A percentile compares a stretch with the other conserved stretches of the same genome.
phyloP scores from a whole-genome alignment of 495 filamentous ascomycete species.

The Neurospora tetraspora region DNA sequence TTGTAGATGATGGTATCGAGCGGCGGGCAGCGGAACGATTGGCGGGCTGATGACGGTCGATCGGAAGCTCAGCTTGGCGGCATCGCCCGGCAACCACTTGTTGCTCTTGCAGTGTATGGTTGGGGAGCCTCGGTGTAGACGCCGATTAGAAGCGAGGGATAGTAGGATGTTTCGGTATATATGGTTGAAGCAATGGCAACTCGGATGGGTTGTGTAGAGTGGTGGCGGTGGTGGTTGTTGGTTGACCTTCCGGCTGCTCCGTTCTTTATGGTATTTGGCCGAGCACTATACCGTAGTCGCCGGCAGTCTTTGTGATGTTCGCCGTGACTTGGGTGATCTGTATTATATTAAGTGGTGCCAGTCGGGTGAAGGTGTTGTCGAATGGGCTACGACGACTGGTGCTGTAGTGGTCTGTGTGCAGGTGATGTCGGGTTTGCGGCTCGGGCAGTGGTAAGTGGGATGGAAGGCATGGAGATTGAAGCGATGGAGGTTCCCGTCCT shows the following conservation, averaged over 20 bases:
- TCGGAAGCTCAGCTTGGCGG: background rate
- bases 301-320: background rate
- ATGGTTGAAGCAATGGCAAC: background rate
- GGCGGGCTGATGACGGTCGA: background rate
- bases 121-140: background rate
- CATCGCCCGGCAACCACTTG: constrained; percentile 3
- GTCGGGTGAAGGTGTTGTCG: background rate
- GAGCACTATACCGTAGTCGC: background rate
- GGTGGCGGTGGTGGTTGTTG: background rate
- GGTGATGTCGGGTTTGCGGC: background rate
- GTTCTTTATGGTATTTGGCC: background rate
- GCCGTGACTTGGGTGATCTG: background rate
- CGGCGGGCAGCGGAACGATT: constrained; percentile 1
- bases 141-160: background rate
- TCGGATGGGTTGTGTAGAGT: background rate
- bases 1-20: background rate
- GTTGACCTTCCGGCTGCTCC: background rate
- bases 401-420: background rate
- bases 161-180: background rate
- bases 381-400: background rate
- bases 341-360: background rate
- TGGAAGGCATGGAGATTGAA: background rate
- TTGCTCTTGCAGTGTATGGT: background rate
- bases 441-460: background rate
- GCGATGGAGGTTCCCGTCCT: background rate